A percentile compares a stretch with the other conserved stretches of the same genome.
These are phyloP conservation scores for Paramarasmius palmivorus DNA, from an alignment of 1,284 basidiomycete species.

Conservation along the genomic window DNA sequence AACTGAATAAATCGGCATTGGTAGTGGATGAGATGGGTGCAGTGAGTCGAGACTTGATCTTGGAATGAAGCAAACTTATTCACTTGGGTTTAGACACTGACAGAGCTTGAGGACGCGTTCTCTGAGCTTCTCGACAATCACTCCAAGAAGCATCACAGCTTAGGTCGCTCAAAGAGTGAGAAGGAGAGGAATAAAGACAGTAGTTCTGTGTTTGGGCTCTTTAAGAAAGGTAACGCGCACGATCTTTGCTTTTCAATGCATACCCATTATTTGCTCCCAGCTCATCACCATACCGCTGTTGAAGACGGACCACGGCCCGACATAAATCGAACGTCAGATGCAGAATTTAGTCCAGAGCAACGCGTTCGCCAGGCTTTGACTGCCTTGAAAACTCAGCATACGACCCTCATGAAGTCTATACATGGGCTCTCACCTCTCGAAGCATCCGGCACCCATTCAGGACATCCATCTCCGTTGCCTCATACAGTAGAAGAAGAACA, in stretches of 20 bases:
- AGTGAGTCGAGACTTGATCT: constrained; percentile 37
- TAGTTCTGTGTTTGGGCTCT: constrained; percentile 46
- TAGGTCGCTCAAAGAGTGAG: constrained; percentile 41
- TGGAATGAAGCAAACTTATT: constrained; percentile 4
- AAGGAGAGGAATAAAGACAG: constrained; percentile 48
- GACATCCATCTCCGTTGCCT: constrained; percentile 43
- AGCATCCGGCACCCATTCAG: constrained; percentile 24
- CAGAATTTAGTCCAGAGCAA: constrained; percentile 26
- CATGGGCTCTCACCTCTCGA: constrained; percentile 40
- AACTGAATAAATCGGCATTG: constrained; percentile 43
- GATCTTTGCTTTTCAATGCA: constrained; percentile 20
- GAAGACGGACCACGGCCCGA: constrained; percentile 13
- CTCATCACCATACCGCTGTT: constrained; percentile 16
- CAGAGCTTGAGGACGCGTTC: constrained; percentile 39
- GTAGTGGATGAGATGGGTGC: constrained; percentile 63
- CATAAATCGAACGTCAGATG: constrained; percentile 7
- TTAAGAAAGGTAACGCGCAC: constrained; percentile 63
- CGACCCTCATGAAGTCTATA: constrained; percentile 47
- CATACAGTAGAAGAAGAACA: constrained; percentile 52
- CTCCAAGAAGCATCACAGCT: constrained; percentile 30
- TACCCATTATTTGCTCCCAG: not conserved
- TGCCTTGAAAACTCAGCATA: constrained; percentile 62
- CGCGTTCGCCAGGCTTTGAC: constrained; percentile 47
- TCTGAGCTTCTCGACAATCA: constrained; percentile 30
- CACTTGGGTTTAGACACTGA: constrained; percentile 17